Evolutionary conservation across 179 eudicot species (phyloP).

Genomic region (Beta macrorhiza): DNA sequence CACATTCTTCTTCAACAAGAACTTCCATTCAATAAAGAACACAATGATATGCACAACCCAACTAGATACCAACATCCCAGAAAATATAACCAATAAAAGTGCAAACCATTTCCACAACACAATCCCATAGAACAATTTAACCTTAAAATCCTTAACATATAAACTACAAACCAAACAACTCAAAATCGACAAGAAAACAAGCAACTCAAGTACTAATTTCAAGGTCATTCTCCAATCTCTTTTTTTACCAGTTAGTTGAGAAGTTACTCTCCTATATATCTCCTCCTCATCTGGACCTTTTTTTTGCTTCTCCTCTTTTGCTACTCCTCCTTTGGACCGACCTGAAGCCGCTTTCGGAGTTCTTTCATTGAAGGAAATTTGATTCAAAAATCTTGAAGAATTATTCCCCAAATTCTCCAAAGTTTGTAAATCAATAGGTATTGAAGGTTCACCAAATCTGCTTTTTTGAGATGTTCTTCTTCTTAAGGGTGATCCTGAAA

Average conservation of each 20-base stretch:
- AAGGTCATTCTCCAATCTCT: conserved; percentile 16
- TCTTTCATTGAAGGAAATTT: not conserved
- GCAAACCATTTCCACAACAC: conserved; percentile 43
- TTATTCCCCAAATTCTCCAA: conserved; percentile 16
- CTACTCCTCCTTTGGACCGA: not conserved
- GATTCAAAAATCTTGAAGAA: conserved; percentile 8
- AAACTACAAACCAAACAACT: conserved; percentile 30
- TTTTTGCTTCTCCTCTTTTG: conserved; percentile 11
- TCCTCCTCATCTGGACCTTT: conserved; percentile 38
- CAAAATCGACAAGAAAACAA: conserved; percentile 30
- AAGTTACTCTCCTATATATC: conserved; percentile 32
- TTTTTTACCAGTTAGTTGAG: conserved; percentile 36
- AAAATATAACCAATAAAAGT: conserved; percentile 35
- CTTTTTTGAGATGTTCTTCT: no score
- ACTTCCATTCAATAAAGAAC: conserved; percentile 42
- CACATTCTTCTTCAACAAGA: conserved; percentile 33
- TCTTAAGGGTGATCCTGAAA: no score
- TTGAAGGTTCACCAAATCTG: no score
- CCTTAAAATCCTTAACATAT: conserved; percentile 11
- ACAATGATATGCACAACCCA: conserved; percentile 35
- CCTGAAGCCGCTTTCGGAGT: not conserved
- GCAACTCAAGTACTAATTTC: conserved; percentile 23
- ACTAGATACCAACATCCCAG: conserved; percentile 30
- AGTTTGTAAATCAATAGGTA: conserved; percentile 25
- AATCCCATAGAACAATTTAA: conserved; percentile 19